Percentiles rank a stretch among this genome's conserved stretches.
Conservation (phyloP, 345 rosid genomes). For the Citrus inodora region DNA sequence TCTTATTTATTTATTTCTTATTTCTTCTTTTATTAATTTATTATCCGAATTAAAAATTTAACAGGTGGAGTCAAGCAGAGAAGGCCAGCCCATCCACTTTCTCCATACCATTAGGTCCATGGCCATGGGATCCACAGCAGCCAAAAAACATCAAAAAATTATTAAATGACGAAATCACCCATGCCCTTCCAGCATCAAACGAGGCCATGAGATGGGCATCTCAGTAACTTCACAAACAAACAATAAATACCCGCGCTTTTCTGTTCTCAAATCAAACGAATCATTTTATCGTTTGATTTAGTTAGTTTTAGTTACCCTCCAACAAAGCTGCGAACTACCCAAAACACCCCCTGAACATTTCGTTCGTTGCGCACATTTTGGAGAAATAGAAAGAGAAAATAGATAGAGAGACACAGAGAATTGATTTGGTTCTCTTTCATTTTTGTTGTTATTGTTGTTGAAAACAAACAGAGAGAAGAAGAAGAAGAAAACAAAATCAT, state of each 20-base stretch:
- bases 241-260: slow-evolving; percentile 3
- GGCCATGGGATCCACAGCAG: too few species aligned
- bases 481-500: slow-evolving; percentile 7
- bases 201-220: not conserved
- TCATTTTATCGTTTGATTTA: not conserved
- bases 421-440: not conserved
- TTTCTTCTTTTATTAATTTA: too few species aligned
- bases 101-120: too few species aligned
- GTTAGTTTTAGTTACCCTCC: slow-evolving; percentile 4
- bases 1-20: too few species aligned
- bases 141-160: too few species aligned
- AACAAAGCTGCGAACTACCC: not conserved
- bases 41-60: too few species aligned
- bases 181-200: not conserved
- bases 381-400: not conserved
- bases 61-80: too few species aligned
- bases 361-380: slow-evolving; percentile 27
- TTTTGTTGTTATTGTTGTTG: not conserved
- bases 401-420: not conserved
- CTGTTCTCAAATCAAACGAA: not conserved
- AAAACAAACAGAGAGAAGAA: slow-evolving; percentile 2
- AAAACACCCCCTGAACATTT: slow-evolving; percentile 14
- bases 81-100: too few species aligned
- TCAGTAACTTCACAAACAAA: not conserved
- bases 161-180: not conserved